Evolutionary conservation across 2,329 filamentous ascomycete genomes (phyloP).

Genomic region (Colletotrichum simmondsii): DNA sequence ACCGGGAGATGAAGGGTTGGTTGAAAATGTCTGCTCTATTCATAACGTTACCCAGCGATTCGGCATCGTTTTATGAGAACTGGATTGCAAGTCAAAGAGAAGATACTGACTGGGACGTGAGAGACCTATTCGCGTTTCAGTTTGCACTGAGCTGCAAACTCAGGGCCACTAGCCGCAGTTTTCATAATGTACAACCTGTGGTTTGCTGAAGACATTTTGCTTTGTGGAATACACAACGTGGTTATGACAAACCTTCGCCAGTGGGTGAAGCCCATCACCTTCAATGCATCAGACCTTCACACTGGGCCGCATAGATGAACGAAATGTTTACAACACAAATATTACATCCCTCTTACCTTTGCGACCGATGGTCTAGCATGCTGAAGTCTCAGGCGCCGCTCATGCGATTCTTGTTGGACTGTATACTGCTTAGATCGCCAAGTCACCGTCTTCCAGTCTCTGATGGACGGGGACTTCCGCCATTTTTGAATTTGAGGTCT

Average conservation of each 20-base stretch:
- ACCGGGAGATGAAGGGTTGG: not conserved
- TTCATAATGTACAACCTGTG: not conserved
- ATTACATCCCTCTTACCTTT: not conserved
- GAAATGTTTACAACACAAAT: not conserved
- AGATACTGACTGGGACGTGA: not conserved
- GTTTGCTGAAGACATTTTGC: not conserved
- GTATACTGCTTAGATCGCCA: slow-evolving; percentile 18
- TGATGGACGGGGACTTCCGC: slow-evolving; percentile 41
- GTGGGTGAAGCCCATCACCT: not conserved
- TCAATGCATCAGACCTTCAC: not conserved
- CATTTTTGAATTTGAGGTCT: slow-evolving; percentile 50
- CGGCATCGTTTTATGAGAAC: not conserved
- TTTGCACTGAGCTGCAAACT: not conserved
- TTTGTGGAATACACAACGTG: not conserved
- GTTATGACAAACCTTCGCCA: not conserved
- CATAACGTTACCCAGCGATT: not conserved
- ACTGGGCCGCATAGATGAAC: not conserved
- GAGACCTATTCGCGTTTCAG: not conserved
- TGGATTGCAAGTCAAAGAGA: not conserved
- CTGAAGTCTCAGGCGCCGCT: not conserved
- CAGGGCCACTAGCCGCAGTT: not conserved
- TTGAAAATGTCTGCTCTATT: too few relatives aligned
- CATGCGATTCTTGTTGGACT: not conserved
- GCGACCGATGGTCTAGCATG: not conserved
- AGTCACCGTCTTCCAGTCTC: slow-evolving; percentile 32